Base-by-base conservation (phyloP, 306 rosid species). In the Crotalaria pallida region DNA sequence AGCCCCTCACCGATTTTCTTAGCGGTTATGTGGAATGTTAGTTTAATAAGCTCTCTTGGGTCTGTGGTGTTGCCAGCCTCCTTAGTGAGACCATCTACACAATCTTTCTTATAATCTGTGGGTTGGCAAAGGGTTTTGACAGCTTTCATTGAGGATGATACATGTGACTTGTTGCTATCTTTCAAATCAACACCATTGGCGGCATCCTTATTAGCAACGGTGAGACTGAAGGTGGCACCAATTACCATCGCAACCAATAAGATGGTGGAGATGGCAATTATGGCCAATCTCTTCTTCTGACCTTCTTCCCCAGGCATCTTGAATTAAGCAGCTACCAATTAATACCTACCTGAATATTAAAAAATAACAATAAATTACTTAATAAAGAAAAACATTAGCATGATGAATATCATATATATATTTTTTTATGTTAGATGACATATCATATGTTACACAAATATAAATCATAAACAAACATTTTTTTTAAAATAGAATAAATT, bases 171-270 rank as follows among this genome's bases (percentile, higher is more conserved):
- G 29, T 1, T 40, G 2, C 17, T 41, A 1, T 21, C 53, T 0
- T 70, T 51, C 4, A 77, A 10, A 0, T 41, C 67, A 0, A 3
- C 31, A 0, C 4, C 31, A 0, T 0, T 22, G 0, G 34, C 0
- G 2, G 1, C 38, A 0, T 31, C 18, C 29, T 36, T 56, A 18
- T 1, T 58, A n/a, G n/a, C 0, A 12, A 0, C n/a, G 50, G 3
- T 53, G 0, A 85, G 64, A 0, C 90, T 86, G 0, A 85, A 52
- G 0, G 89, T 79, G 16, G 82, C 88, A 0, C 87, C 96, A 0
- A 80, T 85, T 22, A 88, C 91, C 92, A 92, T 80, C 0, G 95
- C 88, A 38, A 92, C 85, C 34, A 92, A 58, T 6, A 90, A 67
- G 48, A 85, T 2, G 6, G 83, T 63, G 0, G 93, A 92, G 1